These are phyloP conservation scores for Fraxinus sp. DNA, from an alignment of 305 asterid genomes.

Conservation along the genomic window DNA sequence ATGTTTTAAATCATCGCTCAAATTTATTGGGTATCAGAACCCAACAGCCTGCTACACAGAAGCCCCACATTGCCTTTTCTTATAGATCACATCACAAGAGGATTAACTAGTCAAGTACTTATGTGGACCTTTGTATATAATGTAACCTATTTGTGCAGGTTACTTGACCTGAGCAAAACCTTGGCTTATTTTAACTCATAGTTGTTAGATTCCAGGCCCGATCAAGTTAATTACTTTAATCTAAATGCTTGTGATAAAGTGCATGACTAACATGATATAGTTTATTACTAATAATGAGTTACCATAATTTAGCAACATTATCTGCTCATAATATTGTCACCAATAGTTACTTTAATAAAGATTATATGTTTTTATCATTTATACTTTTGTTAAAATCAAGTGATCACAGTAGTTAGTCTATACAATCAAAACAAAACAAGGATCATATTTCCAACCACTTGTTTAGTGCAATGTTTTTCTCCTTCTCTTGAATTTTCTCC, in stretches of 20 bases:
- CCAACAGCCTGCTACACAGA: background rate
- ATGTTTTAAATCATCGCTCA: no score
- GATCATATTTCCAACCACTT: background rate
- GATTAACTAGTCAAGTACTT: background rate
- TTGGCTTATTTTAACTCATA: background rate
- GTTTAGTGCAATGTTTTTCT: background rate
- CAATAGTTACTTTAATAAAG: background rate
- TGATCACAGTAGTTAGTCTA: background rate
- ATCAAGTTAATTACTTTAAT: background rate
- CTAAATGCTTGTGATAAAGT: background rate
- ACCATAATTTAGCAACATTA: background rate
- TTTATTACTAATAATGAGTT: background rate
- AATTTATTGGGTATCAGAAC: no score
- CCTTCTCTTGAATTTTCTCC: constrained; percentile 6
- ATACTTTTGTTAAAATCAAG: background rate
- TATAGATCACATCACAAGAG: background rate
- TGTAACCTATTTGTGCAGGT: background rate
- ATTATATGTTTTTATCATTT: background rate
- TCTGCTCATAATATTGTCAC: background rate
- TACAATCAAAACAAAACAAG: background rate
- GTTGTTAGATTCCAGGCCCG: background rate
- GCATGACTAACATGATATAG: background rate
- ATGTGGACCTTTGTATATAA: background rate
- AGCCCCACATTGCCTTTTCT: background rate
- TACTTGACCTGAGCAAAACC: background rate